A percentile compares a stretch with the other conserved stretches of the same genome.
phyloP scores from a whole-genome alignment of 495 filamentous ascomycete species.

The Aspergillus egyptiacus region DNA sequence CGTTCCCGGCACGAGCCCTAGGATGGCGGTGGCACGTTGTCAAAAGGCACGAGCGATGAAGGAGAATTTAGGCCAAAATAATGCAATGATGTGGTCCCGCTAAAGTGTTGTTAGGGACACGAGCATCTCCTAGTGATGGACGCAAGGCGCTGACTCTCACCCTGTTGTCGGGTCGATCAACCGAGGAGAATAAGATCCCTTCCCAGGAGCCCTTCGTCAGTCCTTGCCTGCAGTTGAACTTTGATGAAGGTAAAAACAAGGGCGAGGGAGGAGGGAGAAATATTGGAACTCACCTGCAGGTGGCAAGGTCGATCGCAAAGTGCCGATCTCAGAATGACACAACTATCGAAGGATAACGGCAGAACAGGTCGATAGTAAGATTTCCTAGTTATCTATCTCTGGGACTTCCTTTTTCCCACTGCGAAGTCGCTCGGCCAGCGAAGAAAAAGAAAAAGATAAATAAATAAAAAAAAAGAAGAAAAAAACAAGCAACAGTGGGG shows the following conservation, averaged over 20 bases:
- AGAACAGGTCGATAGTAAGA: constrained; percentile 13
- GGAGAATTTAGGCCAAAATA: background rate
- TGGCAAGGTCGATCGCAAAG: constrained; percentile 17
- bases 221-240: constrained; percentile 18
- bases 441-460: background rate
- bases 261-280: constrained; percentile 3
- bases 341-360: constrained; percentile 6
- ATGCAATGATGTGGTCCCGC: constrained; percentile 1
- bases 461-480: background rate
- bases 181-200: constrained; percentile 14
- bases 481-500: constrained; percentile 1
- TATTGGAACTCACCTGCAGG: constrained; percentile 16
- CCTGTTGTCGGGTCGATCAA: constrained; percentile 12
- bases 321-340: constrained; percentile 16
- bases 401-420: background rate
- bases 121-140: constrained; percentile 21
- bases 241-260: constrained; percentile 16
- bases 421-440: background rate
- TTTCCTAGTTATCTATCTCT: background rate
- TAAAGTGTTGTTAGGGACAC: constrained; percentile 20
- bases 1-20: constrained; percentile 2
- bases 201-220: constrained; percentile 18
- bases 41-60: background rate
- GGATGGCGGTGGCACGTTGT: background rate
- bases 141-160: constrained; percentile 18